These are phyloP conservation scores for Phaseolus coccineus DNA, from an alignment of 331 rosid species.

Conservation along the genomic window DNA sequence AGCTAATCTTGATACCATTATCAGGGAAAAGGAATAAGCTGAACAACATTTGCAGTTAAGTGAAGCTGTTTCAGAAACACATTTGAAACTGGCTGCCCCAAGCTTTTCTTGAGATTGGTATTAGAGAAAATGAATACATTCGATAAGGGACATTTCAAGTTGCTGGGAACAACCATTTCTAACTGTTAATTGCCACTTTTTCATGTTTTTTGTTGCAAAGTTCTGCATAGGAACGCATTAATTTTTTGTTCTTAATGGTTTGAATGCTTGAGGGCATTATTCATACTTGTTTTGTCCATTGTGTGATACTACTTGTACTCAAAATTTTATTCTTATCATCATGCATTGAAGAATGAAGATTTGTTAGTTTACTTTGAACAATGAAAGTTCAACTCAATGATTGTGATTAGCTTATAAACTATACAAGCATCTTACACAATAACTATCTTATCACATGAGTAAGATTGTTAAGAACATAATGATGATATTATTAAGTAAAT, in stretches of 20 bases:
- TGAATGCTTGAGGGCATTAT: conserved; percentile 15
- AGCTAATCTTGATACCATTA: conserved; percentile 66
- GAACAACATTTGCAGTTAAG: conserved; percentile 49
- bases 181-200: conserved; percentile 1
- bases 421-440: no score
- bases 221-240: neutral
- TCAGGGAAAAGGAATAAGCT: conserved; percentile 59
- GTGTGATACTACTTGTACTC: neutral
- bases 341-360: neutral
- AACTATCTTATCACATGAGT: no score
- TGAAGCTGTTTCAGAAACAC: conserved; percentile 32
- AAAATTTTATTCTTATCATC: neutral
- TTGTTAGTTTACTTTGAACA: no score
- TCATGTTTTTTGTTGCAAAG: conserved; percentile 14
- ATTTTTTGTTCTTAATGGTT: neutral
- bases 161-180: conserved; percentile 19
- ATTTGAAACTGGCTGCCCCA: conserved; percentile 48
- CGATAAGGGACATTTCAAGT: conserved; percentile 44
- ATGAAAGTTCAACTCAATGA: no score
- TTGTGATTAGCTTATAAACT: no score
- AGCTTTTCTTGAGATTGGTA: conserved; percentile 57
- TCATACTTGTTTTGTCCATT: conserved; percentile 37
- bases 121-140: conserved; percentile 59
- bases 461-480: no score
- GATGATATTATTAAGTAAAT: no score